A percentile compares a stretch with the other conserved stretches of the same genome.
These are phyloP conservation scores for Xylaria sp. DNA, from an alignment of 2,329 filamentous ascomycete species.

Conservation along the genomic window DNA sequence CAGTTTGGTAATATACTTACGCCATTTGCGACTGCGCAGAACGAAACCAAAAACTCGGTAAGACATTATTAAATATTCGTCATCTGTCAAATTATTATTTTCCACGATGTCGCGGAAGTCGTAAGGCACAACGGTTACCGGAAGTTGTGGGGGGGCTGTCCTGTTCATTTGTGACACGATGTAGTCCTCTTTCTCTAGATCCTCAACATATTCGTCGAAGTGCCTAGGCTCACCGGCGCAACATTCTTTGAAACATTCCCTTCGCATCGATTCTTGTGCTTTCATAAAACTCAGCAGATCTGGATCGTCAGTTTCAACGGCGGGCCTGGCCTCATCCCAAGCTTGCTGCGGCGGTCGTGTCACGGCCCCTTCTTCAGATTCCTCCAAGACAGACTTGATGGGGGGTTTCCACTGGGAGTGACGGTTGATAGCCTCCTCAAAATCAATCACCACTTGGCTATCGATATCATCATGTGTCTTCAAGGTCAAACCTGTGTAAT, in stretches of 20 bases:
- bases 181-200: conserved; percentile 14
- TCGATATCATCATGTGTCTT: conserved; percentile 43
- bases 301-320: background rate
- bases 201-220: conserved; percentile 21
- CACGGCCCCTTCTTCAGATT: no score
- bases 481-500: conserved; percentile 42
- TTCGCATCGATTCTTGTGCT: background rate
- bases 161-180: conserved; percentile 10
- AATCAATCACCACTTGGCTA: conserved; percentile 47
- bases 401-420: conserved; percentile 27
- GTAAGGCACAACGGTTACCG: conserved; percentile 7
- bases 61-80: conserved; percentile 45
- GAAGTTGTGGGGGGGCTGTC: no score
- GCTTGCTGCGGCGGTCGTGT: no score
- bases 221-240: conserved; percentile 21
- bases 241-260: conserved; percentile 13
- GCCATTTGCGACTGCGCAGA: conserved; percentile 50
- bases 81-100: conserved; percentile 23
- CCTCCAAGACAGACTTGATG: background rate
- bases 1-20: conserved; percentile 35
- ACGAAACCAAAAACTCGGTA: conserved; percentile 51
- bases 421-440: conserved; percentile 41
- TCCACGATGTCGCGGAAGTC: background rate
- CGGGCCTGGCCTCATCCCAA: background rate
- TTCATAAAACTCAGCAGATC: background rate